Percentiles rank a stretch among this genome's conserved stretches.
Evolutionary conservation across 1,139 yeast genomes (phyloP).

Genomic region (Suhomyces yuchorum): DNA sequence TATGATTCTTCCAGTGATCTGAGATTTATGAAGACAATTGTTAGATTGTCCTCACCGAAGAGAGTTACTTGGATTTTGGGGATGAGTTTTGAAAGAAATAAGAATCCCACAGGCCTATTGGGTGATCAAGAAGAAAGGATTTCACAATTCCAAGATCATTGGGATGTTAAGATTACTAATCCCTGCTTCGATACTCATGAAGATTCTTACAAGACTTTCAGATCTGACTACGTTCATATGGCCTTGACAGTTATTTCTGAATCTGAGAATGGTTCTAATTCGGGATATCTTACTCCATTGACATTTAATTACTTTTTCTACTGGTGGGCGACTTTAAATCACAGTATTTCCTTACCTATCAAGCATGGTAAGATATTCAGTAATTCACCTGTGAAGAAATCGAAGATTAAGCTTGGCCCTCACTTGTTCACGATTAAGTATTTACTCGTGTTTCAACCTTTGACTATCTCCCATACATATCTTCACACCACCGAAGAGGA

Average conservation of each 20-base stretch:
- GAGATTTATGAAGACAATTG: slow-evolving; percentile 41
- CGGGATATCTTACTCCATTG: slow-evolving; percentile 75
- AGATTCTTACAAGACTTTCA: slow-evolving; percentile 45
- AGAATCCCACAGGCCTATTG: slow-evolving; percentile 19
- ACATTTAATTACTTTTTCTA: slow-evolving; percentile 66
- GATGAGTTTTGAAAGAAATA: slow-evolving; percentile 44
- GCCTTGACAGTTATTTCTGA: slow-evolving; percentile 44
- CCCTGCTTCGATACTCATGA: slow-evolving; percentile 45
- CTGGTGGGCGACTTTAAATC: slow-evolving; percentile 85
- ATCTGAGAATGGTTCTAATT: slow-evolving; percentile 49
- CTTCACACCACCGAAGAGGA: slow-evolving; percentile 55
- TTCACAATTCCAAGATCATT: slow-evolving; percentile 41
- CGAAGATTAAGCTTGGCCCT: slow-evolving; percentile 66
- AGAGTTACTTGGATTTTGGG: slow-evolving; percentile 48
- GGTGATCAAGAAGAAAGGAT: slow-evolving; percentile 39
- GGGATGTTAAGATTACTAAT: slow-evolving; percentile 44
- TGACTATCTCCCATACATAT: slow-evolving; percentile 72
- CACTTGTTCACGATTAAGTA: slow-evolving; percentile 82
- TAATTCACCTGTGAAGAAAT: slow-evolving; percentile 26
- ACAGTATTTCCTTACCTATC: slow-evolving; percentile 72
- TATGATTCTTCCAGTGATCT: slow-evolving; percentile 24
- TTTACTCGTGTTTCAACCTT: slow-evolving; percentile 69
- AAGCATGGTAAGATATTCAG: slow-evolving; percentile 68
- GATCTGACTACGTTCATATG: slow-evolving; percentile 48
- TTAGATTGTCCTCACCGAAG: slow-evolving; percentile 42